phyloP scores from a whole-genome alignment of 2,329 filamentous ascomycete species.

The Microdochium trichocladiopsis region DNA sequence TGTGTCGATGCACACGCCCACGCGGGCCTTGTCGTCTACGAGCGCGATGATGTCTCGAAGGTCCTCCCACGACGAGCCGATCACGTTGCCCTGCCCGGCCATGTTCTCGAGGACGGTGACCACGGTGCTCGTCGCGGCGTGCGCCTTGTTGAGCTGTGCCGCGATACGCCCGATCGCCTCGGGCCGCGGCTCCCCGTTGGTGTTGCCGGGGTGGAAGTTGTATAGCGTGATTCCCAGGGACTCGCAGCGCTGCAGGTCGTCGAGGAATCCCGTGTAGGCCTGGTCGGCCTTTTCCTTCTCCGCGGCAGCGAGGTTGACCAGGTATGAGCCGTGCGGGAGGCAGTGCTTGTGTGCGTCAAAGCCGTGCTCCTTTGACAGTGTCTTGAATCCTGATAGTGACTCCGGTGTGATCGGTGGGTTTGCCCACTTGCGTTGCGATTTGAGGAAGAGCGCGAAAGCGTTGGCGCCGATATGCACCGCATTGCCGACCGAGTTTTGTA shows the following conservation, averaged over 20 bases:
- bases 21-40: constrained; percentile 72
- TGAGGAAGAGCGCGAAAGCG: constrained; percentile 89
- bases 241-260: constrained; percentile 83
- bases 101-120: constrained; percentile 91
- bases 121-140: constrained; percentile 68
- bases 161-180: constrained; percentile 76
- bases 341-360: constrained; percentile 69
- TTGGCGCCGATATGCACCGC: constrained; percentile 80
- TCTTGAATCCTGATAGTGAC: constrained; percentile 62
- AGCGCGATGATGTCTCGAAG: constrained; percentile 75
- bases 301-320: constrained; percentile 88
- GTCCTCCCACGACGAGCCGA: constrained; percentile 82
- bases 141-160: constrained; percentile 72
- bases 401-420: constrained; percentile 69
- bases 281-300: constrained; percentile 76
- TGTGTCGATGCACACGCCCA: constrained; percentile 94
- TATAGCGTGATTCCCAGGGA: constrained; percentile 83
- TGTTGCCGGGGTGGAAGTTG: constrained; percentile 94
- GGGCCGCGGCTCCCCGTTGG: constrained; percentile 57
- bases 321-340: constrained; percentile 90
- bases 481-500: constrained; percentile 82
- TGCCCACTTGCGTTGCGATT: constrained; percentile 92
- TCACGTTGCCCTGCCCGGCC: constrained; percentile 82
- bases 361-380: constrained; percentile 57
- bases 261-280: constrained; percentile 78